Conservation (phyloP, 257 asterid species). For the Petunia secreta region DNA sequence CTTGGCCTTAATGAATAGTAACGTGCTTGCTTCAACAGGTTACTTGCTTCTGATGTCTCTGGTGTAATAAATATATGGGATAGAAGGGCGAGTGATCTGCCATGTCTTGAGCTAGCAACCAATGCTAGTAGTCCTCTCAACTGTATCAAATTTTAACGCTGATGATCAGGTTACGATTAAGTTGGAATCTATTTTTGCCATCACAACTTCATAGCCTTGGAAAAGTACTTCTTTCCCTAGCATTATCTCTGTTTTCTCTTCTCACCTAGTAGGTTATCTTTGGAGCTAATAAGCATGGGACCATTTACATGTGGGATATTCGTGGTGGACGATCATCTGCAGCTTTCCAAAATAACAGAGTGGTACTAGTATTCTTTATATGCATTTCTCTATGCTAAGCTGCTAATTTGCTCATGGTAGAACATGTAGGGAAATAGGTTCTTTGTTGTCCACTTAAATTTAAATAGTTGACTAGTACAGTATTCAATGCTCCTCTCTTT, state of each 20-base stretch:
- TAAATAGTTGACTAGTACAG: neutral
- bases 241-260: neutral
- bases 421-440: neutral
- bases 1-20: neutral
- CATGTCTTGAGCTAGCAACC: slow-evolving; percentile 70
- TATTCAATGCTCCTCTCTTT: slow-evolving; percentile 4
- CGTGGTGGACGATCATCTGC: slow-evolving; percentile 83
- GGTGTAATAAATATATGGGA: slow-evolving; percentile 91
- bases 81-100: slow-evolving; percentile 77
- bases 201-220: neutral
- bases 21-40: slow-evolving; percentile 46
- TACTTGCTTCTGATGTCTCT: slow-evolving; percentile 82
- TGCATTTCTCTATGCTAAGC: neutral
- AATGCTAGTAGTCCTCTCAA: slow-evolving; percentile 64
- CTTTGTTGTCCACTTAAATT: slow-evolving; percentile 6
- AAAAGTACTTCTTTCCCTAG: neutral
- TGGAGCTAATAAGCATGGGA: slow-evolving; percentile 90
- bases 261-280: slow-evolving; percentile 63
- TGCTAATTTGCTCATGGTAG: slow-evolving; percentile 12
- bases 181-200: neutral
- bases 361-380: slow-evolving; percentile 47
- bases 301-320: slow-evolving; percentile 81
- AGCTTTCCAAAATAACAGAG: slow-evolving; percentile 71
- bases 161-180: slow-evolving; percentile 72
- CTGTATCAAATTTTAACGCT: slow-evolving; percentile 63